Evolutionary conservation across 345 rosid species (phyloP).

Genomic region (Euphorbia tirucalli): DNA sequence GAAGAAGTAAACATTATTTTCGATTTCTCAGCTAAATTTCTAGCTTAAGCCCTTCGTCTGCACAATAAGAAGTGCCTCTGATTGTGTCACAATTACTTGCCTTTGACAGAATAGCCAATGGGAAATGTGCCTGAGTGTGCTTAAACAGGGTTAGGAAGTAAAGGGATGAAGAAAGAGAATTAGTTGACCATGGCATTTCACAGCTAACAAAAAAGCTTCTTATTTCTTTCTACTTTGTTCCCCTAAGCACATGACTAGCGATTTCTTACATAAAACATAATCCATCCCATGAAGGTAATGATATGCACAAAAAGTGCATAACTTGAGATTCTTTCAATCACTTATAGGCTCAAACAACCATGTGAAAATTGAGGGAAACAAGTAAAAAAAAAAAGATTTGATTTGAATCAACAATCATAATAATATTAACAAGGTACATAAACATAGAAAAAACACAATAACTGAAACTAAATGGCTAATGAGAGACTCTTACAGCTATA

Average conservation of each 20-base stretch:
- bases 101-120: not conserved
- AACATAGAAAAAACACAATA: not conserved
- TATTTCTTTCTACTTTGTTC: not conserved
- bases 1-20: not conserved
- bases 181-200: not conserved
- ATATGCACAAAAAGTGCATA: not conserved
- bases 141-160: not conserved
- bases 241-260: not conserved
- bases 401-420: slow-evolving; percentile 2
- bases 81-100: not conserved
- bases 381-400: not conserved
- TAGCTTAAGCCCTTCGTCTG: not conserved
- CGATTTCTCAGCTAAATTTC: not conserved
- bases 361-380: not conserved
- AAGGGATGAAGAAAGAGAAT: not conserved
- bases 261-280: not conserved
- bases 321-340: too few species aligned
- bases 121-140: not conserved
- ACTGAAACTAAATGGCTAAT: slow-evolving; percentile 6
- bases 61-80: not conserved
- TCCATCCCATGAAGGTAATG: not conserved
- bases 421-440: not conserved
- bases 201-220: not conserved
- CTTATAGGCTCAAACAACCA: not conserved
- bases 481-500: slow-evolving; percentile 45